phyloP scores from a whole-genome alignment of 1,139 yeast genomes.

The Fermentozyma sake region DNA sequence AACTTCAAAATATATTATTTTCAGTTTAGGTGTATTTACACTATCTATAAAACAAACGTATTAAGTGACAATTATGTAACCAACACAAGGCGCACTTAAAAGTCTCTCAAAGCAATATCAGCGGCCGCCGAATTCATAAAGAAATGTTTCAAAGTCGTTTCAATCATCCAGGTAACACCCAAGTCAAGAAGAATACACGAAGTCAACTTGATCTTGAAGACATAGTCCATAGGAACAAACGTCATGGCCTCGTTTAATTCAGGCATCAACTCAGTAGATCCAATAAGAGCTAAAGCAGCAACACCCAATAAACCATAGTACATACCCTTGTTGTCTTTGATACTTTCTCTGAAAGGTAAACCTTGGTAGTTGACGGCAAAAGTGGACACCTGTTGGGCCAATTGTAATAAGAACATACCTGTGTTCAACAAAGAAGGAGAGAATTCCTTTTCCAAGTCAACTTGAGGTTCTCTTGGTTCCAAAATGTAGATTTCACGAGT shows the following conservation, averaged over 20 bases:
- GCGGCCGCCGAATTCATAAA: conserved; percentile 92
- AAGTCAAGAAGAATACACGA: conserved; percentile 71
- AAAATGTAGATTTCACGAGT: conserved; percentile 76
- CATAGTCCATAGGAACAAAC: conserved; percentile 77
- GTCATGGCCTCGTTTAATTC: conserved; percentile 89
- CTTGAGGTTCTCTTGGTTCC: conserved; percentile 87
- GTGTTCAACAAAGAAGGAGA: conserved; percentile 89
- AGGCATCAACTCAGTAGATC: conserved; percentile 92
- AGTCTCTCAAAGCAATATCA: conserved; percentile 68
- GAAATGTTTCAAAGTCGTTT: conserved; percentile 69
- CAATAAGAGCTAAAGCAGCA: conserved; percentile 80
- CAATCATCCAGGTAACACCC: conserved; percentile 75
- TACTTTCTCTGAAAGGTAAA: conserved; percentile 90
- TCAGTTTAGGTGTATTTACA: not conserved
- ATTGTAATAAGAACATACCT: conserved; percentile 89
- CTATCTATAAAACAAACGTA: conserved; percentile 2
- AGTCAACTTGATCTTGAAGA: conserved; percentile 79
- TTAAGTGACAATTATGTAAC: conserved; percentile 1
- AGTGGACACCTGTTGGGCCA: conserved; percentile 95
- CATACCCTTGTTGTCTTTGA: conserved; percentile 92
- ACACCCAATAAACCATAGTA: conserved; percentile 93
- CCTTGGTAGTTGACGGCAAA: conserved; percentile 98
- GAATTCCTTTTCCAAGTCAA: conserved; percentile 87
- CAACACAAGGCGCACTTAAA: too few species aligned
- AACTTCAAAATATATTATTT: not conserved